These are phyloP conservation scores for Saccharomycopsis hybrid DNA, from an alignment of 1,139 yeast genomes.

Conservation along the genomic window DNA sequence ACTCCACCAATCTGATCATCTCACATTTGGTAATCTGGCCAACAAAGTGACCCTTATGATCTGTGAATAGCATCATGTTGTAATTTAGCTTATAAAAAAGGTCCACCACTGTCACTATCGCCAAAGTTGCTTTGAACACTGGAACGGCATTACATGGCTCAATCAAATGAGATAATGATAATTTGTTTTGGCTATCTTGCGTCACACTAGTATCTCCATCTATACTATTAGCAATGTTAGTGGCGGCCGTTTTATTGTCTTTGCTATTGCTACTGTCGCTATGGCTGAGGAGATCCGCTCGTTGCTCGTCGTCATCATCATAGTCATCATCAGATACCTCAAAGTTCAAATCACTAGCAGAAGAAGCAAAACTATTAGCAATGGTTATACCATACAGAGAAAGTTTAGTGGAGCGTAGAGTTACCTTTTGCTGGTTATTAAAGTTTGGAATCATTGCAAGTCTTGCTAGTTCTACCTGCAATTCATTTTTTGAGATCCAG, in stretches of 20 bases:
- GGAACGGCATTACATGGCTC: constrained; percentile 18
- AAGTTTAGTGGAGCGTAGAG: constrained; percentile 22
- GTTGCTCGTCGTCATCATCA: too few species aligned
- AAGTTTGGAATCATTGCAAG: constrained; percentile 18
- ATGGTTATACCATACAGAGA: constrained; percentile 7
- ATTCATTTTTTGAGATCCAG: constrained; percentile 34
- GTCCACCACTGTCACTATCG: constrained; percentile 28
- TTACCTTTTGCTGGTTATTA: constrained; percentile 22
- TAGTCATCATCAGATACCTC: constrained; percentile 6
- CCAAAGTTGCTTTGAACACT: constrained; percentile 24
- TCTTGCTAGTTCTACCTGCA: constrained; percentile 28
- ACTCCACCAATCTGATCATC: constrained; percentile 23
- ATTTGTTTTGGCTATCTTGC: background rate
- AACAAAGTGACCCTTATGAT: constrained; percentile 22
- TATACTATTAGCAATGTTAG: too few species aligned
- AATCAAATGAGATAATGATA: constrained; percentile 16
- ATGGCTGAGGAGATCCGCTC: too few species aligned
- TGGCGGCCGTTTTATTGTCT: background rate
- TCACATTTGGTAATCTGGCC: constrained; percentile 28
- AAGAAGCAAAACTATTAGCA: background rate
- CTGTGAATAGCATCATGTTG: constrained; percentile 22
- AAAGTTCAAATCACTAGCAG: constrained; percentile 1
- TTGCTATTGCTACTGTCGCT: background rate
- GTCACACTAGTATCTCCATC: background rate
- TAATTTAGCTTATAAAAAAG: constrained; percentile 29